Percentiles rank a stretch among this genome's conserved stretches.
Conservation (phyloP, 257 asterid species). For the Solanum chiquidenum region DNA sequence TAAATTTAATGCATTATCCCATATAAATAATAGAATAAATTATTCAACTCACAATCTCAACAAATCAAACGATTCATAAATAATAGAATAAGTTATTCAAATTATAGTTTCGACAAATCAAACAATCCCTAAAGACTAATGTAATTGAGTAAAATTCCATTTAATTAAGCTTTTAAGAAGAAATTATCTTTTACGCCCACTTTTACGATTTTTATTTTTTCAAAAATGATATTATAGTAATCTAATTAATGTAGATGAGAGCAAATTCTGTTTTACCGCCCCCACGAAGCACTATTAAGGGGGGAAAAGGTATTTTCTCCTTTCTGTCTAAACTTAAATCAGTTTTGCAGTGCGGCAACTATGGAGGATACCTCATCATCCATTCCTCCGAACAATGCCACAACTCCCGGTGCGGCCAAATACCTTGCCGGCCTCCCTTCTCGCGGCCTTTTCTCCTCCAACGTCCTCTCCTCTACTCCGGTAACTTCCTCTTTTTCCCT, state of each 20-base stretch:
- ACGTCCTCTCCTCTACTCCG: conserved; percentile 46
- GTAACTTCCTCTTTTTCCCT: conserved; percentile 13
- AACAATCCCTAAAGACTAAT: background rate
- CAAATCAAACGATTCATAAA: background rate
- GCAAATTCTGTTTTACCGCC: background rate
- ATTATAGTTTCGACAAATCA: background rate
- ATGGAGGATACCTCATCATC: background rate
- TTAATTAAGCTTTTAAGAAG: background rate
- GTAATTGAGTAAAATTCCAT: background rate
- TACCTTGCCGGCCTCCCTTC: conserved; percentile 58
- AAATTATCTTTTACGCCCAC: background rate
- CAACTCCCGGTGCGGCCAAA: conserved; percentile 15
- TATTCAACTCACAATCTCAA: background rate
- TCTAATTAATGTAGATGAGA: background rate
- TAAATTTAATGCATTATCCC: background rate
- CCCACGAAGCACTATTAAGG: background rate
- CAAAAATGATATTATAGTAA: background rate
- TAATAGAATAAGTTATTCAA: background rate
- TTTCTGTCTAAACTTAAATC: background rate
- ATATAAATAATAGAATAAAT: background rate
- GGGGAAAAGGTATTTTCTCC: background rate
- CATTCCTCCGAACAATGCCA: background rate
- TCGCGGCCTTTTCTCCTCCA: conserved; percentile 66
- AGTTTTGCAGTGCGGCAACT: background rate
- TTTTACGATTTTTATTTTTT: background rate